Evolutionary conservation across 345 rosid genomes (phyloP), one percentile per base, ranked within the genome.

Genomic region (Euphorbia pulcherrima): DNA sequence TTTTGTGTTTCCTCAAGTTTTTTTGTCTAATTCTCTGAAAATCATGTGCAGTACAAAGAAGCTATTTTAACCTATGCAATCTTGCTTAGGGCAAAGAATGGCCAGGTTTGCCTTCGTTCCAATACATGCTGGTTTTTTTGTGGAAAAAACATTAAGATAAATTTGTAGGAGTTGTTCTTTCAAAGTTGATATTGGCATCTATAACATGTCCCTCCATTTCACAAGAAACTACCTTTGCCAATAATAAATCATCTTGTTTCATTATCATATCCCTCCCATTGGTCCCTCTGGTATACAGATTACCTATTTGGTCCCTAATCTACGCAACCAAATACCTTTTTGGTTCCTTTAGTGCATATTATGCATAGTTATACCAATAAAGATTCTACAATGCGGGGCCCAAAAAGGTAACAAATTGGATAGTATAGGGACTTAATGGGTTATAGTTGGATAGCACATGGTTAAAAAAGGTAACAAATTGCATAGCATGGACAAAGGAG

Each of bases 51-150:
- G 98, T 93, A 85, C 83, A 93, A 93, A 81, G 96, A 90, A 75
- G 96, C 98, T 35, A 82, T 93, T 72, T 77, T 93, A 78, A 81
- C 90, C 24, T 93, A 93, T 68, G 96, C 96, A 53, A 77, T 93
- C 79, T 80, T 93, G 79, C 90, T 93, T 59, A 83, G 83, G 76
- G 81, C 69, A 51, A 87, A 82, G 69, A 82, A 81, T 33, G 67
- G 74, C 68, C 90, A 90, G 97, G 98, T 90, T 47, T 77, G 81
- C 72, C 55, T 70, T 61, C 10, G 35, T 58, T 28, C 64, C 10
- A 33, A 41, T 46, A 5, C 27, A 20, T 2, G 0, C 23, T 20
- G 26, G 8, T n/a, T 52, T 1, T 52, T 11, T 21, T 52, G 56
- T 20, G 28, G 27, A 20, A 52, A 21, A 52, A 23, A 52, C 12